Evolutionary conservation across 441 rosid genomes (phyloP), one percentile per base, ranked within the genome.

Genomic region (Populus hybrid): DNA sequence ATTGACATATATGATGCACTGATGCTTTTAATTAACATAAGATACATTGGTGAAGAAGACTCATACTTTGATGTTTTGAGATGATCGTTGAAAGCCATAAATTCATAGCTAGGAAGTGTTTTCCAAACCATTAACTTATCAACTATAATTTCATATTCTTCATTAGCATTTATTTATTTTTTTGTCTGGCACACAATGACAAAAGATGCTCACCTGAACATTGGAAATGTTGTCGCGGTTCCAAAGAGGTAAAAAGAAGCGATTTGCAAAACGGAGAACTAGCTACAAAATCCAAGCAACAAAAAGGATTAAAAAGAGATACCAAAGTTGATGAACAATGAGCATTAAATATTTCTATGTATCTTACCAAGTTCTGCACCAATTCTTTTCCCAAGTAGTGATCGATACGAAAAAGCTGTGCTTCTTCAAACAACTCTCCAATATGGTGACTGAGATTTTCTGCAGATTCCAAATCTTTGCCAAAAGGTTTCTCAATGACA

Each of bases 261-360:
- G 98, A 88, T 96, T 96, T 69, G 99, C 97, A 90, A 96, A 94
- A 73, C 98, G 98, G 73, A 96, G 94, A 16, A 96, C 99, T 90
- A 96, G 79, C 99, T 96, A 87, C 80, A 82, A 75, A 70, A 74
- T 61, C 34, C n/a, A 67, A 84, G 78, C 54, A 50, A 77, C 78
- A 76, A 59, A 82, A 76, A 73, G 14, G 70, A 30, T 72, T 80
- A 54, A 82, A 78, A 20, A 23, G 54, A 69, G 74, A 7, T 63
- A 36, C 67, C 26, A 75, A 77, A 73, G 20, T n/a, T 78, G 69
- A 86, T 14, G 70, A 76, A 72, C 24, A 79, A 70, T 26, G 57
- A 63, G 5, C 24, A 75, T 3, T 65, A 30, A 38, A 68, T 72
- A 40, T 32, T 69, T 66, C 30, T 21, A 69, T 68, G 76, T 38